Evolutionary conservation across 495 filamentous ascomycete genomes (phyloP).

Genomic region (Acidomyces sp.): DNA sequence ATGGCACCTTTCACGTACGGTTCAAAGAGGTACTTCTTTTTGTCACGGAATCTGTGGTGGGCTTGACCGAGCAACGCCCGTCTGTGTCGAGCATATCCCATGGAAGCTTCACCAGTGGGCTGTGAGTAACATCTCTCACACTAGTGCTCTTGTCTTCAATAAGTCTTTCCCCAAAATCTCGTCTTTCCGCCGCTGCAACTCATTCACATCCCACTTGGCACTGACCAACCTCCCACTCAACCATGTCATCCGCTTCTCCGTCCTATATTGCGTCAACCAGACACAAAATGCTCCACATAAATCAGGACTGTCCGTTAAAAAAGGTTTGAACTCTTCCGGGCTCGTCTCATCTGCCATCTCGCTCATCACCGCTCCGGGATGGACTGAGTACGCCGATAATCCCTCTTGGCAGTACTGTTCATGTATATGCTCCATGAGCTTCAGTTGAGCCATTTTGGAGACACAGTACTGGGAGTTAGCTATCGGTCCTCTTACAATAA

Average conservation of each 20-base stretch:
- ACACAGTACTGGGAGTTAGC: slow-evolving; percentile 28
- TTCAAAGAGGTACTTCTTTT: no score
- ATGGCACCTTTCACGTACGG: no score
- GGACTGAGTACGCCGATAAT: slow-evolving; percentile 14
- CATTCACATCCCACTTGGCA: slow-evolving; percentile 23
- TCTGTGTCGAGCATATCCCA: no score
- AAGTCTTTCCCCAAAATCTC: slow-evolving; percentile 23
- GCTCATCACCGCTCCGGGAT: slow-evolving; percentile 22
- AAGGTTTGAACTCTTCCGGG: slow-evolving; percentile 20
- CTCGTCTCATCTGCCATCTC: slow-evolving; percentile 18
- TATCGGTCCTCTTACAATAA: slow-evolving; percentile 20
- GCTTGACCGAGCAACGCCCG: no score
- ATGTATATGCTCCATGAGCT: slow-evolving; percentile 18
- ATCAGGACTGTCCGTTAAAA: slow-evolving; percentile 19
- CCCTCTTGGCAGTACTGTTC: slow-evolving; percentile 19
- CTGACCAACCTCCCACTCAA: slow-evolving; percentile 37
- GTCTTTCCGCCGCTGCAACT: slow-evolving; percentile 20
- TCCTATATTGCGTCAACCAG: slow-evolving; percentile 10
- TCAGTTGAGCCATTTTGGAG: slow-evolving; percentile 21
- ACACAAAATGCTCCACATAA: slow-evolving; percentile 21
- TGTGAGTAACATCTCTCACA: no score
- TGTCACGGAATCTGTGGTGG: no score
- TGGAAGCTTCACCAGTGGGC: no score
- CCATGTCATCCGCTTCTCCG: slow-evolving; percentile 4
- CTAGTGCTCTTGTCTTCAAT: no score